A percentile compares a stretch with the other conserved stretches of the same genome.
Evolutionary conservation across 164 flowering plant genomes (phyloP).

Genomic region (Umbilicus rupestris): DNA sequence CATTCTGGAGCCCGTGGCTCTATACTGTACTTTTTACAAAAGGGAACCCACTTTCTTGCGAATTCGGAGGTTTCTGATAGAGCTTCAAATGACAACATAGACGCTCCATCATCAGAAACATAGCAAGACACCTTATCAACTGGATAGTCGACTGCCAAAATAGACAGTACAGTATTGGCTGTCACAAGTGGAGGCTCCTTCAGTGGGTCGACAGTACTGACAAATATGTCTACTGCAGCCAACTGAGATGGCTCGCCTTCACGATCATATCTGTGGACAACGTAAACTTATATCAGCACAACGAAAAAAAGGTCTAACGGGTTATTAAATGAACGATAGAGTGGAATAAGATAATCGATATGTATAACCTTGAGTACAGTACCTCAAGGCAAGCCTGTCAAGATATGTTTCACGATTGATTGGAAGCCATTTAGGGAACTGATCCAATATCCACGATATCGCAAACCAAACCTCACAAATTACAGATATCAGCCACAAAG

Average conservation of each 20-base stretch:
- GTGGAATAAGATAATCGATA: not conserved
- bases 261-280: conserved; percentile 60
- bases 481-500: conserved; percentile 81
- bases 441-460: conserved; percentile 88
- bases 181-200: conserved; percentile 97
- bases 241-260: conserved; percentile 90
- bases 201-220: conserved; percentile 91
- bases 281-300: not conserved
- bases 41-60: conserved; percentile 93
- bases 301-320: not conserved
- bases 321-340: too few relatives aligned
- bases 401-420: conserved; percentile 89
- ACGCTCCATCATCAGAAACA: conserved; percentile 94
- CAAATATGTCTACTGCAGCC: conserved; percentile 92
- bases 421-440: conserved; percentile 92
- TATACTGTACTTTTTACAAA: conserved; percentile 72
- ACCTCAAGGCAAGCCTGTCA: conserved; percentile 82
- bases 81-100: conserved; percentile 92
- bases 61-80: conserved; percentile 84
- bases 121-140: conserved; percentile 95
- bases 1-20: conserved; percentile 96
- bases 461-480: conserved; percentile 99
- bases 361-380: conserved; percentile 2
- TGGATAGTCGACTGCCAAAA: conserved; percentile 94
- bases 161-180: conserved; percentile 88